Conservation (phyloP, 805 yeast genomes). For the Dipodascus geniculatus region DNA sequence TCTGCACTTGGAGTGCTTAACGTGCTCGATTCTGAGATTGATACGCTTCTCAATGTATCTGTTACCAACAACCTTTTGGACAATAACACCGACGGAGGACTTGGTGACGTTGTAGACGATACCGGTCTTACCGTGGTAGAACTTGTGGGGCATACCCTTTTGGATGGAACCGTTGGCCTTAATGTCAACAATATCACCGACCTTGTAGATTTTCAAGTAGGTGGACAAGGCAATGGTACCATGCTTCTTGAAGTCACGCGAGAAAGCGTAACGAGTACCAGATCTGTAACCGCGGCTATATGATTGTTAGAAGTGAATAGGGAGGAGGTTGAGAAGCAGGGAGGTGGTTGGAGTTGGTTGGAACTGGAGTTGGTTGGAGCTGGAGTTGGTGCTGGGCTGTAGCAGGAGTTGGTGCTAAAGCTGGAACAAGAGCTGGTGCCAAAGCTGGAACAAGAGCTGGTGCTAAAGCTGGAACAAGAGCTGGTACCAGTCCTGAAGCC, state of each 20-base stretch:
- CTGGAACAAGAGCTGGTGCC: background rate
- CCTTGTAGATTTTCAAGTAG: slow-evolving; percentile 95
- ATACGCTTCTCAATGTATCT: slow-evolving; percentile 98
- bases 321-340: no score
- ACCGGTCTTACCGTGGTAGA: slow-evolving; percentile 99
- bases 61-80: slow-evolving; percentile 98
- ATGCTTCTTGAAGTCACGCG: slow-evolving; percentile 98
- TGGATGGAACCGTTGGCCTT: slow-evolving; percentile 98
- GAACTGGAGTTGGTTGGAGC: no score
- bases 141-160: slow-evolving; percentile 99
- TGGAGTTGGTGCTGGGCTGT: slow-evolving; percentile 14
- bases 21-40: slow-evolving; percentile 97
- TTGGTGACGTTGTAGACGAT: slow-evolving; percentile 97
- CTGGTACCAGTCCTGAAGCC: no score
- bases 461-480: background rate
- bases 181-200: slow-evolving; percentile 99
- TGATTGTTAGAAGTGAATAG: no score
- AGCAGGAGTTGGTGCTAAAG: slow-evolving; percentile 10
- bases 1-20: slow-evolving; percentile 99
- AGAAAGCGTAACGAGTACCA: slow-evolving; percentile 99
- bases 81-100: slow-evolving; percentile 94
- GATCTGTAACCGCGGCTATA: slow-evolving; percentile 94
- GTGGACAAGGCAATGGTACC: slow-evolving; percentile 91
- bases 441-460: background rate
- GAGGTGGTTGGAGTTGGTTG: no score